Percentiles rank a stretch among this genome's conserved stretches.
These are phyloP conservation scores for Eremothecium gossypii DNA, from an alignment of 1,139 yeast genomes.

Conservation along the genomic window DNA sequence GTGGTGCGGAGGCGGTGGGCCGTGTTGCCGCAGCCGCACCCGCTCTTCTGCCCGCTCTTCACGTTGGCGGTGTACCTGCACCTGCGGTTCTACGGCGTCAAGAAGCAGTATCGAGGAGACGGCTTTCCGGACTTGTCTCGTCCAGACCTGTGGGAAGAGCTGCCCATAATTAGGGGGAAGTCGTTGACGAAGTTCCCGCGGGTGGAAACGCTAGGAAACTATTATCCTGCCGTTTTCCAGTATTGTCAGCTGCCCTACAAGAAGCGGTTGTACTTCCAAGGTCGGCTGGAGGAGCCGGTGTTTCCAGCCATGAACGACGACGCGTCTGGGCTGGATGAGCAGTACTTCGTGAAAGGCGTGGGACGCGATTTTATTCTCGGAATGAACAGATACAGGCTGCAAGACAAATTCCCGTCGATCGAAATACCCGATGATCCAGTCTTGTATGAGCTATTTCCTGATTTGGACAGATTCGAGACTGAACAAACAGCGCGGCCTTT, in stretches of 20 bases:
- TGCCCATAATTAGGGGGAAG: constrained; percentile 25
- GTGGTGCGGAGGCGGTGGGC: constrained; percentile 10
- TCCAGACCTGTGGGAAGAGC: constrained; percentile 8
- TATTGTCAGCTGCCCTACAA: constrained; percentile 27
- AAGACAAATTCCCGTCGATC: constrained; percentile 5
- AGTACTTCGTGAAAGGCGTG: constrained; percentile 13
- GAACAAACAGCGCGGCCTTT: constrained; percentile 12
- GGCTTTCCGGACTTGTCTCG: constrained; percentile 23
- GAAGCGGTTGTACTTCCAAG: constrained; percentile 21
- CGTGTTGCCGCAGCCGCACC: constrained; percentile 18
- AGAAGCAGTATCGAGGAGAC: constrained; percentile 20
- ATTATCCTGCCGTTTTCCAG: constrained; percentile 23
- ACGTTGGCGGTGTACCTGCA: constrained; percentile 25
- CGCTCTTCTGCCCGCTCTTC: constrained; percentile 25
- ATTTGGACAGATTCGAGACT: constrained; percentile 19
- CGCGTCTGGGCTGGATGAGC: not conserved
- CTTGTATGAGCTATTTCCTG: constrained; percentile 24
- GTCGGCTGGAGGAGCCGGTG: constrained; percentile 11
- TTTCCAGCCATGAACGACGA: constrained; percentile 7
- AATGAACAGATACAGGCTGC: constrained; percentile 18
- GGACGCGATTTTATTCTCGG: constrained; percentile 19
- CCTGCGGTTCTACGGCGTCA: constrained; percentile 25
- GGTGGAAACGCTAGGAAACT: constrained; percentile 23
- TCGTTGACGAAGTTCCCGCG: constrained; percentile 21
- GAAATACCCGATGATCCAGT: constrained; percentile 6